Evolutionary conservation across 2,329 filamentous ascomycete species (phyloP).

Genomic region (Alternaria gansuensis): DNA sequence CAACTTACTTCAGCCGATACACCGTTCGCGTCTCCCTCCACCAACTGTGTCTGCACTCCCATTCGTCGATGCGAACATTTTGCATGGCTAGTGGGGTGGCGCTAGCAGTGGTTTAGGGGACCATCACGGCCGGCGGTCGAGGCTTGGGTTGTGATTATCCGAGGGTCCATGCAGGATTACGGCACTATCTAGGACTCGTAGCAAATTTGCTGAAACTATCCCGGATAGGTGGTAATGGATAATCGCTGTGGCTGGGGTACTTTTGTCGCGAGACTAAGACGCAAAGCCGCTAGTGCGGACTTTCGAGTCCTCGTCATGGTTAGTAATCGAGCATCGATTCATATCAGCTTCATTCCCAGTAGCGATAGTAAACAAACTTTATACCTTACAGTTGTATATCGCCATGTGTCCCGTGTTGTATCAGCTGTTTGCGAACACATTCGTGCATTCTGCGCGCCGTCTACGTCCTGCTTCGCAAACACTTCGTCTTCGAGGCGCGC

Average conservation of each 20-base stretch:
- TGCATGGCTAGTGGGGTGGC: slow-evolving; percentile 33
- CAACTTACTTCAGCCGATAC: slow-evolving; percentile 30
- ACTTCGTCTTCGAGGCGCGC: slow-evolving; percentile 36
- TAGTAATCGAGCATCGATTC: slow-evolving; percentile 14
- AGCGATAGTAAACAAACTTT: slow-evolving; percentile 8
- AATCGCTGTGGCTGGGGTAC: slow-evolving; percentile 9
- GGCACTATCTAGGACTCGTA: slow-evolving; percentile 6
- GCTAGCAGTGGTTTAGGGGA: slow-evolving; percentile 32
- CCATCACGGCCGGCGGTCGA: slow-evolving; percentile 14
- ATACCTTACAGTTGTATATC: neutral
- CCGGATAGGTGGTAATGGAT: slow-evolving; percentile 3
- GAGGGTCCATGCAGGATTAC: slow-evolving; percentile 15
- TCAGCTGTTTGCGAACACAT: slow-evolving; percentile 34
- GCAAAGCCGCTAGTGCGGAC: slow-evolving; percentile 21
- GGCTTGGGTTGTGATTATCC: neutral
- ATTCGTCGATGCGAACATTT: slow-evolving; percentile 31
- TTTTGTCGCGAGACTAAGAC: neutral
- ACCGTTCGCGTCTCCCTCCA: slow-evolving; percentile 21
- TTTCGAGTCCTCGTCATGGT: slow-evolving; percentile 27
- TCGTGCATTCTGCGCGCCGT: slow-evolving; percentile 33
- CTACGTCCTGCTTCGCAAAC: slow-evolving; percentile 20
- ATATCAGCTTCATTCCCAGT: slow-evolving; percentile 13
- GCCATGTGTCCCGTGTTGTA: slow-evolving; percentile 25
- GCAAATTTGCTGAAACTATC: slow-evolving; percentile 9
- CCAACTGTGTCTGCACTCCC: neutral